Evolutionary conservation across 2,329 filamentous ascomycete genomes (phyloP).

Genomic region (Diaporthe sp.): DNA sequence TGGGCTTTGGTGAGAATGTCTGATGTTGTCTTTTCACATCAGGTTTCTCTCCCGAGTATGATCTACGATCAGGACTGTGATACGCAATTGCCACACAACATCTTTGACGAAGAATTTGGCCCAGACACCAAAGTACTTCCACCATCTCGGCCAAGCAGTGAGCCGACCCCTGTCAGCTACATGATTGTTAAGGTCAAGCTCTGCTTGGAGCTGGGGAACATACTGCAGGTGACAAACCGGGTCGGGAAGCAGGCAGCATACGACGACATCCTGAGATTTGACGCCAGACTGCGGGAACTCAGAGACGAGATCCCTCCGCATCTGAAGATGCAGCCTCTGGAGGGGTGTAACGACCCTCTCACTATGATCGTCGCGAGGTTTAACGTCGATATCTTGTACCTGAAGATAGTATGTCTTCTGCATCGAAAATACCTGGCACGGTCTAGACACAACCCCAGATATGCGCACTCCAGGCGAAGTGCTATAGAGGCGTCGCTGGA

Average conservation of each 20-base stretch:
- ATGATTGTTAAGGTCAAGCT: slow-evolving; percentile 82
- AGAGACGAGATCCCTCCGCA: slow-evolving; percentile 82
- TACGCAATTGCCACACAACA: slow-evolving; percentile 80
- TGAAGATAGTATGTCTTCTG: slow-evolving; percentile 90
- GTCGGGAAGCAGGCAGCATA: slow-evolving; percentile 70
- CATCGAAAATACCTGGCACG: slow-evolving; percentile 89
- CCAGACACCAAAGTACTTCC: slow-evolving; percentile 78
- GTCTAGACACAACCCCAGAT: slow-evolving; percentile 83
- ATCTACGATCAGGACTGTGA: slow-evolving; percentile 83
- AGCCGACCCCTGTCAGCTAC: slow-evolving; percentile 83
- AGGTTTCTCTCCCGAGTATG: slow-evolving; percentile 76
- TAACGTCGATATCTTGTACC: slow-evolving; percentile 86
- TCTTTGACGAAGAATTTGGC: slow-evolving; percentile 85
- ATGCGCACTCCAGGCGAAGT: slow-evolving; percentile 84
- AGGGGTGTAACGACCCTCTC: slow-evolving; percentile 84
- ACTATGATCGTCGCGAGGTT: slow-evolving; percentile 89
- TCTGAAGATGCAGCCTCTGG: slow-evolving; percentile 80
- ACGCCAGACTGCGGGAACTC: slow-evolving; percentile 72
- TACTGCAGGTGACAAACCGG: slow-evolving; percentile 75
- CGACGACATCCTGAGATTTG: slow-evolving; percentile 74
- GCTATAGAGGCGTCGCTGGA: slow-evolving; percentile 91
- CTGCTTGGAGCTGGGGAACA: slow-evolving; percentile 77
- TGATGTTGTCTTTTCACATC: slow-evolving; percentile 84
- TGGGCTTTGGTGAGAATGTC: slow-evolving; percentile 81
- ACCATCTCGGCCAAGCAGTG: slow-evolving; percentile 74